phyloP scores from a whole-genome alignment of 2,329 filamentous ascomycete genomes.

The Ascochyta rabiei region DNA sequence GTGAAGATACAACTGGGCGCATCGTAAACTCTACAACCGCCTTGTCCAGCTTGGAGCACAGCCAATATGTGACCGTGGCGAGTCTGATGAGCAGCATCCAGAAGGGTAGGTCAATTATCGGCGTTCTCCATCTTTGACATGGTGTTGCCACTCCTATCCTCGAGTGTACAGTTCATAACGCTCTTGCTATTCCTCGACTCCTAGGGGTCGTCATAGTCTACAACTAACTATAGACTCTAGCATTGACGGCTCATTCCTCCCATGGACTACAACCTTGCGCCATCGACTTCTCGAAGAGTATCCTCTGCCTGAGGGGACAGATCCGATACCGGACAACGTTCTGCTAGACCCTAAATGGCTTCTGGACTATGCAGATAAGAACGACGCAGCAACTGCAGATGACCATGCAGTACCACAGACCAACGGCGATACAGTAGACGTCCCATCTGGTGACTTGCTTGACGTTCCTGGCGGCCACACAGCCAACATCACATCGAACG shows the following conservation, averaged over 20 bases:
- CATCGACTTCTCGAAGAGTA: constrained; percentile 69
- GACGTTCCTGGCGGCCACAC: constrained; percentile 63
- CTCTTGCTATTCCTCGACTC: neutral
- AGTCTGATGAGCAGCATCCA: constrained; percentile 91
- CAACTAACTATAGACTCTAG: constrained; percentile 52
- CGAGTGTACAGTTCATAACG: neutral
- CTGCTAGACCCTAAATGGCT: constrained; percentile 78
- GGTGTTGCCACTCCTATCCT: neutral
- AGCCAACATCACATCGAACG: constrained; percentile 69
- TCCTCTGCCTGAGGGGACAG: constrained; percentile 70
- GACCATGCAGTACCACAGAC: neutral
- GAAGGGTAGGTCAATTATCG: constrained; percentile 72
- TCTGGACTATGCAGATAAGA: constrained; percentile 51
- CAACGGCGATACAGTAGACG: constrained; percentile 17
- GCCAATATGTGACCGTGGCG: constrained; percentile 77
- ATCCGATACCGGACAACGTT: constrained; percentile 74
- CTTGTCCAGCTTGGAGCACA: constrained; percentile 81
- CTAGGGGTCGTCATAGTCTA: neutral
- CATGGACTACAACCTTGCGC: constrained; percentile 74
- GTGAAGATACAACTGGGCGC: constrained; percentile 86
- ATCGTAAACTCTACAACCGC: constrained; percentile 83
- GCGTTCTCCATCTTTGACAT: neutral
- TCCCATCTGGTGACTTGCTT: constrained; percentile 55
- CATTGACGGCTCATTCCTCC: constrained; percentile 79
- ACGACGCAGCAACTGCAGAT: constrained; percentile 4